Evolutionary conservation across 2,329 filamentous ascomycete genomes (phyloP).

Genomic region (Aspergillus ochraceoroseus): DNA sequence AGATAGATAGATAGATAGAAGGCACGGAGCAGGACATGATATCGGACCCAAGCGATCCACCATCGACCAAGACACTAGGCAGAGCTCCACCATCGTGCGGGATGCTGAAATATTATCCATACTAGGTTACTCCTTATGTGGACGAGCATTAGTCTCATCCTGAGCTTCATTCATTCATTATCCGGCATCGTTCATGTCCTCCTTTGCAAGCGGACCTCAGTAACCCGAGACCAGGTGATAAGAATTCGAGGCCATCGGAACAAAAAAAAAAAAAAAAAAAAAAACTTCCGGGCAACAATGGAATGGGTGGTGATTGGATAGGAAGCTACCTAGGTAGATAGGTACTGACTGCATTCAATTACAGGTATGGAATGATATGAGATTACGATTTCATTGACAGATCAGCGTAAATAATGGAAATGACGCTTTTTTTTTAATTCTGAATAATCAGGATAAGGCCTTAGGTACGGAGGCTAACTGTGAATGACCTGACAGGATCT

Average conservation of each 20-base stretch:
- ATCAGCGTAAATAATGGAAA: conserved; percentile 15
- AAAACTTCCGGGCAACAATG: neutral
- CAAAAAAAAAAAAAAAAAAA: neutral
- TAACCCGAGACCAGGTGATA: too few relatives aligned
- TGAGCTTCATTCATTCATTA: too few relatives aligned
- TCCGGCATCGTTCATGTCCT: neutral
- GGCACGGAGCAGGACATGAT: neutral
- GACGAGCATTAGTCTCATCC: too few relatives aligned
- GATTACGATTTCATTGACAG: conserved; percentile 17
- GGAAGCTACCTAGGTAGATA: too few relatives aligned
- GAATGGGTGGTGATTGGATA: conserved; percentile 9
- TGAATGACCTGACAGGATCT: neutral
- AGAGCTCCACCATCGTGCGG: conserved; percentile 22
- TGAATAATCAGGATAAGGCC: conserved; percentile 9
- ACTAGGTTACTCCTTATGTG: too few relatives aligned
- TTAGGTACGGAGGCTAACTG: conserved; percentile 1
- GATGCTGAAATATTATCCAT: conserved; percentile 12
- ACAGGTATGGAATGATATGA: too few relatives aligned
- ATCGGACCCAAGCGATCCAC: conserved; percentile 22
- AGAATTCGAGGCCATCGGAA: too few relatives aligned
- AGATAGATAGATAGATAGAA: conserved; percentile 2
- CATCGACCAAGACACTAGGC: conserved; percentile 18
- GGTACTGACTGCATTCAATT: too few relatives aligned
- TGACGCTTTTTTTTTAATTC: too few relatives aligned
- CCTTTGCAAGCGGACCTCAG: conserved; percentile 1